Conservation (phyloP, 148 eudicot genomes). For the Salicornia ramosissima region DNA sequence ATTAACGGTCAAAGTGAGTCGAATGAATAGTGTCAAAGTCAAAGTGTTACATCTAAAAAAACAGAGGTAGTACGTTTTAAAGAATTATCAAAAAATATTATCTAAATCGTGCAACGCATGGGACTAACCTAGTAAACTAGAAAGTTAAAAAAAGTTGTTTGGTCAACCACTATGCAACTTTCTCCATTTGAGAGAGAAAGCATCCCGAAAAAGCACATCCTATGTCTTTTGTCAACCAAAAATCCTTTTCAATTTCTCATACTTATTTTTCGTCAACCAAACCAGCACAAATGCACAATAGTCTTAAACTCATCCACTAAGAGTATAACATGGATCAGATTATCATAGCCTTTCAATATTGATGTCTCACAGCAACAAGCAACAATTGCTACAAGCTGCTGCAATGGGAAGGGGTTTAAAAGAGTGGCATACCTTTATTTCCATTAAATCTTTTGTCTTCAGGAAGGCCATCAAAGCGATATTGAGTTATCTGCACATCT, state of each 20-base stretch:
- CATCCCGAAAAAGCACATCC: too few species aligned
- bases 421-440: conserved; percentile 54
- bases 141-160: too few species aligned
- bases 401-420: not conserved
- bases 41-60: too few species aligned
- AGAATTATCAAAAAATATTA: too few species aligned
- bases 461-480: conserved; percentile 79
- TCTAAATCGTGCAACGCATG: too few species aligned
- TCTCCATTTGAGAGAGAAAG: too few species aligned
- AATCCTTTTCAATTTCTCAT: not conserved
- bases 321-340: not conserved
- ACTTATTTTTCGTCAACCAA: not conserved
- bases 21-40: too few species aligned
- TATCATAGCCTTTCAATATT: not conserved
- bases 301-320: not conserved
- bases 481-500: conserved; percentile 70
- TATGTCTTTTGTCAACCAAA: too few species aligned
- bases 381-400: not conserved
- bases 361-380: not conserved
- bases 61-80: too few species aligned
- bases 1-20: too few species aligned
- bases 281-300: not conserved
- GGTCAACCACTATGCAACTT: too few species aligned
- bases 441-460: conserved; percentile 82
- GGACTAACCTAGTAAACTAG: too few species aligned